Evolutionary conservation across 805 yeast species (phyloP), one percentile per base, ranked within the genome.

Genomic region (Lachancea thermotolerans): DNA sequence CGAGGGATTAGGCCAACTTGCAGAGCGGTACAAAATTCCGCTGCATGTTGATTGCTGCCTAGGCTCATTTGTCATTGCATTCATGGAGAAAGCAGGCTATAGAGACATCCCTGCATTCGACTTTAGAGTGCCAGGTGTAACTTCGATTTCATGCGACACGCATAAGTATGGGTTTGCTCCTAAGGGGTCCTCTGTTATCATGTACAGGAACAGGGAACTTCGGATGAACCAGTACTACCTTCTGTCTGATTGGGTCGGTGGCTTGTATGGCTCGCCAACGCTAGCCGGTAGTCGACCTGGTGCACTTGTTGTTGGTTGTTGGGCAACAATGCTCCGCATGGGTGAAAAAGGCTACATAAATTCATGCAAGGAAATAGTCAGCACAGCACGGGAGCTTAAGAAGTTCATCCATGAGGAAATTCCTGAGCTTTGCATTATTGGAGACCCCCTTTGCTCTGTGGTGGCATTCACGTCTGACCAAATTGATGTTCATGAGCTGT

Each of bases 111-210:
- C 71, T 31, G 58, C 68, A 10, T 90, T 91, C 66, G 98, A 93
- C 62, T 91, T 91, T 68, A 70, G 91, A 52, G 73, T 88, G 2
- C 83, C 87, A 1, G 93, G 93, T 29, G 98, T 93, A n/a, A 93
- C 98, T 0, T 89, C 97, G 2, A 91, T 91, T 47, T 86, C 96
- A n/a, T 93, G 98, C 67, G 99, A 91, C 63, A 91, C 99, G n/a
- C 99, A 91, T 71, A 91, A 91, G 65, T 91, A 91, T 60, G 99
- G 98, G 1, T 93, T 91, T 72, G 97, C 98, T 8, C 99, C 99
- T 34, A 91, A 91, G 66, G 99, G 99, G 9, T 83, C 95, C 0
- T 87, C 96, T 1, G 75, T 91, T 18, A 84, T 93, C 55, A 83
- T 93, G 95, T 93, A 93, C 65, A 76, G 97, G 39, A 67, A 74